Evolutionary conservation across 176 grass and related monocot genomes (phyloP).

Genomic region (Zea mays): DNA sequence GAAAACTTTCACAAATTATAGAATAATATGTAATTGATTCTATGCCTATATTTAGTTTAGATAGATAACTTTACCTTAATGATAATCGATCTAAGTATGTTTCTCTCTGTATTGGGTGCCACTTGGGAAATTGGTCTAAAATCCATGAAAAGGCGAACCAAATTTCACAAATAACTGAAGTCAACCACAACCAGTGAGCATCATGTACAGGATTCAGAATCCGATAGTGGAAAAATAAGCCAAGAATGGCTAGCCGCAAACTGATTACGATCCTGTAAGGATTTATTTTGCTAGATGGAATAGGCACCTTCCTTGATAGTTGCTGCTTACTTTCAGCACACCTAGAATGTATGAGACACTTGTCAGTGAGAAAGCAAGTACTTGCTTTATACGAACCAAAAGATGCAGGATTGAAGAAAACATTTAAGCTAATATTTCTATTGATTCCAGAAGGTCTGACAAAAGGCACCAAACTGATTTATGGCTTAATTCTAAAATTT

Average conservation of each 20-base stretch:
- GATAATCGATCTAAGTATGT: slow-evolving; percentile 75
- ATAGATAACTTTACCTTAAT: slow-evolving; percentile 46
- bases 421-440: background rate
- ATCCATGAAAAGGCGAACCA: slow-evolving; percentile 41
- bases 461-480: slow-evolving; percentile 2
- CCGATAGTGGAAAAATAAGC: slow-evolving; percentile 69
- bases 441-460: background rate
- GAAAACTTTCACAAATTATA: background rate
- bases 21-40: background rate
- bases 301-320: slow-evolving; percentile 34
- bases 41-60: background rate
- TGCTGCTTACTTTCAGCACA: slow-evolving; percentile 36
- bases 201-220: slow-evolving; percentile 64
- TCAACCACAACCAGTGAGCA: slow-evolving; percentile 70
- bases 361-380: background rate
- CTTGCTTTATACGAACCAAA: background rate
- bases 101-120: slow-evolving; percentile 61
- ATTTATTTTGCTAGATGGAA: slow-evolving; percentile 45
- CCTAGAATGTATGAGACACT: slow-evolving; percentile 24
- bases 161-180: slow-evolving; percentile 44
- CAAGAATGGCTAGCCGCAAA: slow-evolving; percentile 41
- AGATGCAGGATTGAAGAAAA: slow-evolving; percentile 1
- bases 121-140: slow-evolving; percentile 41
- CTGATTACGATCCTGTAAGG: slow-evolving; percentile 42
- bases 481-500: background rate